A percentile compares a stretch with the other conserved stretches of the same genome.
Conservation (phyloP, 2,329 filamentous ascomycete genomes). For the Cladosporium sp. region DNA sequence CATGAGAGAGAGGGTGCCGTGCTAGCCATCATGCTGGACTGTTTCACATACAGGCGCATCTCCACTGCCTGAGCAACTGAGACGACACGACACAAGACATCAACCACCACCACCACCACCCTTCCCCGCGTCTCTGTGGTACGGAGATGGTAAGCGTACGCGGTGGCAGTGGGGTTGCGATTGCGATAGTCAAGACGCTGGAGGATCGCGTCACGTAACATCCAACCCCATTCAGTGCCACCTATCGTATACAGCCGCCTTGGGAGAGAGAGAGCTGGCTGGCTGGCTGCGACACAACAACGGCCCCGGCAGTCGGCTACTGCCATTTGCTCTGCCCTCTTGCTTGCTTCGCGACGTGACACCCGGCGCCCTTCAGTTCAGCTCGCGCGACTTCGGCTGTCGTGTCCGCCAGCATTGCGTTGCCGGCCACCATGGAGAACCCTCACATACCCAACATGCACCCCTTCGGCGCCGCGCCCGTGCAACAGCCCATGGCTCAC, state of each 20-base stretch:
- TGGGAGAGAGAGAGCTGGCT: background rate
- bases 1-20: background rate
- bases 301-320: constrained; percentile 8
- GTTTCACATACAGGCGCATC: background rate
- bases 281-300: background rate
- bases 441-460: constrained; percentile 14
- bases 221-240: background rate
- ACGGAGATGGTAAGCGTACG: constrained; percentile 6
- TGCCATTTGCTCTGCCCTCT: background rate
- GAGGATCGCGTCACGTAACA: constrained; percentile 9
- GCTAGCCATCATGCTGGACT: background rate
- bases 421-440: constrained; percentile 12
- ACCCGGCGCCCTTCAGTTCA: constrained; percentile 8
- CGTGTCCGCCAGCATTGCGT: background rate
- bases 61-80: background rate
- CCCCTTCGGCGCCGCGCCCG: constrained; percentile 10
- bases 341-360: background rate
- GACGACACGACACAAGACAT: background rate
- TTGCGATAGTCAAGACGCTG: constrained; percentile 8
- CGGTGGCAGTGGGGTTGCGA: constrained; percentile 9
- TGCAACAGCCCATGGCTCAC: constrained; percentile 13
- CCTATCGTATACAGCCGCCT: background rate
- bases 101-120: background rate
- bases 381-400: constrained; percentile 10
- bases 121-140: background rate